Evolutionary conservation across 164 flowering plant species (phyloP).

Genomic region (Buxus sempervirens): DNA sequence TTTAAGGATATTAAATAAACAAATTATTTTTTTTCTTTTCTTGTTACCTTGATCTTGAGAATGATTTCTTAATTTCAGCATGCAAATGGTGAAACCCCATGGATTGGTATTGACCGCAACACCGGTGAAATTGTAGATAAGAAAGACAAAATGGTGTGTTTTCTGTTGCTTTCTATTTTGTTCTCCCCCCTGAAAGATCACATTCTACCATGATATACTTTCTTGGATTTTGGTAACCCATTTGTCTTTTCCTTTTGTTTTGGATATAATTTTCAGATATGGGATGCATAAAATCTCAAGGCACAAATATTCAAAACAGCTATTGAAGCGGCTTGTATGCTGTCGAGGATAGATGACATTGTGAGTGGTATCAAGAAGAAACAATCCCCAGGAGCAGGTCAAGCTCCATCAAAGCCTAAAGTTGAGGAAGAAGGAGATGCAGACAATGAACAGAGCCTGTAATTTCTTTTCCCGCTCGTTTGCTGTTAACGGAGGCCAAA

Average conservation of each 20-base stretch:
- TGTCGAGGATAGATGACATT: slow-evolving; percentile 92
- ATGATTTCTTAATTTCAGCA: slow-evolving; percentile 44
- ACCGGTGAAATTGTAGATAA: slow-evolving; percentile 82
- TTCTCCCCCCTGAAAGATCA: neutral
- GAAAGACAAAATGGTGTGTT: slow-evolving; percentile 74
- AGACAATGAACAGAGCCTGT: slow-evolving; percentile 77
- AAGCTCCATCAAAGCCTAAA: slow-evolving; percentile 58
- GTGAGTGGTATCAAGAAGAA: slow-evolving; percentile 98
- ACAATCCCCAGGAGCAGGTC: slow-evolving; percentile 72
- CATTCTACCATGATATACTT: neutral
- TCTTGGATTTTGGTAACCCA: neutral
- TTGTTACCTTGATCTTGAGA: neutral
- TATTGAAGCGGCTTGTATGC: slow-evolving; percentile 99
- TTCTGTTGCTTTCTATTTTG: neutral
- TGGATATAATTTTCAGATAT: slow-evolving; percentile 44
- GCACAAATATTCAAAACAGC: slow-evolving; percentile 96
- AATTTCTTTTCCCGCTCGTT: too few species aligned
- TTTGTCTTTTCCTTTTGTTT: neutral
- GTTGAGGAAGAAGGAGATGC: slow-evolving; percentile 85
- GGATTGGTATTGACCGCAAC: slow-evolving; percentile 93
- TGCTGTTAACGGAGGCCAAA: too few species aligned
- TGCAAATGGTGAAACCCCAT: slow-evolving; percentile 94
- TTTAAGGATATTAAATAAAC: slow-evolving; percentile 61
- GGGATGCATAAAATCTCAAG: slow-evolving; percentile 96
- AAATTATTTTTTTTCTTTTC: too few species aligned